phyloP scores from a whole-genome alignment of 1,139 yeast genomes.

The Lodderomyces pseudojiufengensis region DNA sequence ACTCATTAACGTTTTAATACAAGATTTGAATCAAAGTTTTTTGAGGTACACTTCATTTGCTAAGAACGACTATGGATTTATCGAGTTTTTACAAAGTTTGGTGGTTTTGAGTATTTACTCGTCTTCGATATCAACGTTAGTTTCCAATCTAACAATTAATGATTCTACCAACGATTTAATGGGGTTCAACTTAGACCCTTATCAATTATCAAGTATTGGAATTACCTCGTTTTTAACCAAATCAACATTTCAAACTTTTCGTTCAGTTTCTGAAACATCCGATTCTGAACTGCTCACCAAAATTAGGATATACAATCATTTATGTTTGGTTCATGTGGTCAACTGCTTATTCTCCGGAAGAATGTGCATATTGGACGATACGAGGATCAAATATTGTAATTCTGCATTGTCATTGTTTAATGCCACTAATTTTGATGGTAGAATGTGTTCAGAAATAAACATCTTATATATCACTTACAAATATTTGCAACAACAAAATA shows the following conservation, averaged over 20 bases:
- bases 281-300: constrained; percentile 32
- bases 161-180: constrained; percentile 12
- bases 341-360: constrained; percentile 70
- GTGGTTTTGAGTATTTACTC: constrained; percentile 62
- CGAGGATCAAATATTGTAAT: constrained; percentile 58
- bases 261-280: constrained; percentile 13
- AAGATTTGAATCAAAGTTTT: constrained; percentile 46
- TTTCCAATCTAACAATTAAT: constrained; percentile 12
- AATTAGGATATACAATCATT: constrained; percentile 67
- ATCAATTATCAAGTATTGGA: constrained; percentile 60
- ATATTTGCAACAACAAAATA: constrained; percentile 40
- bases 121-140: constrained; percentile 52
- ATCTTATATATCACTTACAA: constrained; percentile 60
- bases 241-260: constrained; percentile 30
- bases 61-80: constrained; percentile 25
- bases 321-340: constrained; percentile 65
- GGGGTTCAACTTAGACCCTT: constrained; percentile 47
- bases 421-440: constrained; percentile 77
- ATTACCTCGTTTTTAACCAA: constrained; percentile 54
- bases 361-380: constrained; percentile 68
- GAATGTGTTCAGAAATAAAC: constrained; percentile 78
- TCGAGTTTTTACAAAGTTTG: constrained; percentile 65
- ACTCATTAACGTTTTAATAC: constrained; percentile 27
- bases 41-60: constrained; percentile 21
- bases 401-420: constrained; percentile 58